Evolutionary conservation across 2,329 filamentous ascomycete species (phyloP), one percentile per base, ranked within the genome.

Genomic region (Verticillium longisporum): DNA sequence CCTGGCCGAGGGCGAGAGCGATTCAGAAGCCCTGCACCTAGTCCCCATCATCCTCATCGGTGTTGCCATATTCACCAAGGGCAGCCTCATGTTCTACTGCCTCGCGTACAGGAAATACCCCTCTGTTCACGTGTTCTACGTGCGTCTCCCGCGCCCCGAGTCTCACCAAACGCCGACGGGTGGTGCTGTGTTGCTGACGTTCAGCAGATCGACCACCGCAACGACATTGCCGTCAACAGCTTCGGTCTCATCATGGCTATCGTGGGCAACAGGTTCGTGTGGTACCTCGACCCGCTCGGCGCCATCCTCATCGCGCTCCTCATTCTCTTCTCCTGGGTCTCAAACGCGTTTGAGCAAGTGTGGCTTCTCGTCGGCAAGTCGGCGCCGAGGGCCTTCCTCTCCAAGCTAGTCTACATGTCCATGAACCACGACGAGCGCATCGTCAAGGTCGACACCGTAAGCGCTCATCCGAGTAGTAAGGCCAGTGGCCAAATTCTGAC

Each of bases 201-300:
- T 57, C 21, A 9, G n/a, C 13, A 50, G 45, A 74, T 84, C 63
- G 82, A 84, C 66, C 82, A 84, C 65, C 80, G 82, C 55, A 84
- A 84, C 66, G 82, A 84, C 64, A 82, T 84, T 59, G 73, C 77
- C 38, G 80, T 84, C 68, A 85, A 84, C 67, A 70, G 74, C 55
- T 84, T 84, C 62, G 82, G 82, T 62, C 72, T 84, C 50, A 72
- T 82, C 68, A 83, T 84, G 80, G 82, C 82, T 15, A 77, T 84
- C 36, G 74, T 83, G 32, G 82, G 81, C 32, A 78, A 78, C 65
- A 75, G 77, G 34, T 74, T 78, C 53, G 78, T 81, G 10, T 87
- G 85, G 85, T 87, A 80, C 63, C 73, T 86, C n/a, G 85, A 87
- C 63, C 83, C 84, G 0, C 74, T 86, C 37, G 84, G 84, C 50